phyloP scores from a whole-genome alignment of 2,329 filamentous ascomycete genomes.

The Neofusicoccum sp. region DNA sequence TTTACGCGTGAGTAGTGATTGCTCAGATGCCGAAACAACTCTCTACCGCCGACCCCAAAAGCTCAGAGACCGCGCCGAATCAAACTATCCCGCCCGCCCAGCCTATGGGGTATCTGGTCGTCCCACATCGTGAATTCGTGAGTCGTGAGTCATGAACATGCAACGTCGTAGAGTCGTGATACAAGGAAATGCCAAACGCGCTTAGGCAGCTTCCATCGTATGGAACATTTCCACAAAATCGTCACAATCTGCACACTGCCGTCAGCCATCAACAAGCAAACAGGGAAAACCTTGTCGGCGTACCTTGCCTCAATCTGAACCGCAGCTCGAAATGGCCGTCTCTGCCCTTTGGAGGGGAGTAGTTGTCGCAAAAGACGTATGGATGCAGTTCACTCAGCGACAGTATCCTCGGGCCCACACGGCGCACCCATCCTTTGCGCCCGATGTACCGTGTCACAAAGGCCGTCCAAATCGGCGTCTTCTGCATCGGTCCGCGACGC shows the following conservation, averaged over 20 bases:
- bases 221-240: neutral
- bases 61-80: neutral
- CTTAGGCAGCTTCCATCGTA: neutral
- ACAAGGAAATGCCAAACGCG: neutral
- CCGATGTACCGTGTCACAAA: conserved; percentile 52
- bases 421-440: conserved; percentile 49
- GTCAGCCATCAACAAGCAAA: neutral
- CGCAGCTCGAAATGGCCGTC: conserved; percentile 10
- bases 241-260: neutral
- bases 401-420: conserved; percentile 42
- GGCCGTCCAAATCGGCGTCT: conserved; percentile 61
- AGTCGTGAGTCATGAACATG: neutral
- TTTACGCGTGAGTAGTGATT: neutral
- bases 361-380: conserved; percentile 54
- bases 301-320: conserved; percentile 21
- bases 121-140: neutral
- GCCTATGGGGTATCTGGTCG: neutral
- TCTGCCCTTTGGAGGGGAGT: conserved; percentile 37
- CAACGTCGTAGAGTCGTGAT: neutral
- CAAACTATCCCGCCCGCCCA: neutral
- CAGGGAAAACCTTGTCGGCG: conserved; percentile 1
- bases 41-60: neutral
- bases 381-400: conserved; percentile 52
- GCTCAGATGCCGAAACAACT: neutral
- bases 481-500: conserved; percentile 51